Percentiles rank a stretch among this genome's conserved stretches.
Conservation (phyloP, 305 asterid species). For the Solanum aculeatissimum region DNA sequence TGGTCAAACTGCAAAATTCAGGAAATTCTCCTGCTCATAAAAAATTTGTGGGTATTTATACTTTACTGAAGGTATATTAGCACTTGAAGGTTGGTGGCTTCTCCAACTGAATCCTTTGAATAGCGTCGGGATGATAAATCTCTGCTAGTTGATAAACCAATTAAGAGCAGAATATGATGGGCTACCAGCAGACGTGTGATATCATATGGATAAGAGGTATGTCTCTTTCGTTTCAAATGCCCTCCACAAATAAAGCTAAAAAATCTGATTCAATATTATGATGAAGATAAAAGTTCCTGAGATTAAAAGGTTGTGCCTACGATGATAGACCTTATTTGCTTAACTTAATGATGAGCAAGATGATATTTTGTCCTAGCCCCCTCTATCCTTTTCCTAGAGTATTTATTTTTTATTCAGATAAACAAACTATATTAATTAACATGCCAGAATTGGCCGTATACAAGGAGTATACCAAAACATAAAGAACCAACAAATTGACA, state of each 20-base stretch:
- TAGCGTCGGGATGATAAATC: background rate
- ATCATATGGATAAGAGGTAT: background rate
- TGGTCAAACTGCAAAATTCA: background rate
- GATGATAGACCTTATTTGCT: background rate
- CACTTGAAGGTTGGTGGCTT: background rate
- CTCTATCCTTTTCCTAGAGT: background rate
- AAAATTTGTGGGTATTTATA: background rate
- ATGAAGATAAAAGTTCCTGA: background rate
- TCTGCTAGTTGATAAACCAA: background rate
- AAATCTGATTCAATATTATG: background rate
- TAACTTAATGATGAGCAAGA: background rate
- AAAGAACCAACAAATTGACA: background rate
- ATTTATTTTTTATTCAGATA: background rate
- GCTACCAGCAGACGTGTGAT: background rate
- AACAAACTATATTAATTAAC: background rate
- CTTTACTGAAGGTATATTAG: background rate
- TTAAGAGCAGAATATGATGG: background rate
- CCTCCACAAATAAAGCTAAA: background rate
- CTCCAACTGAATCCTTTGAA: background rate
- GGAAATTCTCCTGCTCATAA: background rate
- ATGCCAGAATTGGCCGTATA: background rate
- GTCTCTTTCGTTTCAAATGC: background rate
- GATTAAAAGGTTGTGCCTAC: background rate
- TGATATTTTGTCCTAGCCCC: background rate
- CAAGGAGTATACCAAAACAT: background rate